Evolutionary conservation across 371 early-diverging fungal genomes (phyloP).

Genomic region (Mortierella polycephala): DNA sequence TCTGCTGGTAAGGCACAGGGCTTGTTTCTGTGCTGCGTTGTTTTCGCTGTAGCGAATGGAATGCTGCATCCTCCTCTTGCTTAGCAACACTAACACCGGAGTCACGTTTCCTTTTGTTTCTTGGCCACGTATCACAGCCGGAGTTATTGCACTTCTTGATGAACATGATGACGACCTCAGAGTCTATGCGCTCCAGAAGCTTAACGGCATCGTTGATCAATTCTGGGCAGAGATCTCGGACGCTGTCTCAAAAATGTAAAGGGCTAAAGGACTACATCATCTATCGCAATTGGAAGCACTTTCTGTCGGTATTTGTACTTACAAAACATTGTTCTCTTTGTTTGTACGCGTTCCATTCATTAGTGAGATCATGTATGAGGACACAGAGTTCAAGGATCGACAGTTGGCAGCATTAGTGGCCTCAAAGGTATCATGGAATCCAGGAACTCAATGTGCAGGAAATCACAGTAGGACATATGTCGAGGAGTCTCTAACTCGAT

Average conservation of each 20-base stretch:
- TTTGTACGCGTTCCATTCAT: too few relatives aligned
- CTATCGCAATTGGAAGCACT: too few relatives aligned
- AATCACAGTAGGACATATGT: not conserved
- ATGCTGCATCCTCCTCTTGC: not conserved
- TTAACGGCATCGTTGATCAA: constrained; percentile 88
- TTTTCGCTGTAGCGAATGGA: too few relatives aligned
- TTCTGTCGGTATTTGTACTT: too few relatives aligned
- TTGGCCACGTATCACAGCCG: constrained; percentile 64
- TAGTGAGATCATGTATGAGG: constrained; percentile 94
- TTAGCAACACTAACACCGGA: not conserved
- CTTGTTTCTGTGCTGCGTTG: too few relatives aligned
- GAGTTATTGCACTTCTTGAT: constrained; percentile 92
- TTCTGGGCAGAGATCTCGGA: constrained; percentile 99
- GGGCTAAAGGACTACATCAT: too few relatives aligned
- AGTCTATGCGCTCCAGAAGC: constrained; percentile 89
- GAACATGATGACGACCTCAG: constrained; percentile 92
- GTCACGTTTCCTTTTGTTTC: not conserved
- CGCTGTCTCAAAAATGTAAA: constrained; percentile 91
- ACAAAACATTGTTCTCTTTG: too few relatives aligned
- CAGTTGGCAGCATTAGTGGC: constrained; percentile 95
- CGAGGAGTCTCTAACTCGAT: not conserved
- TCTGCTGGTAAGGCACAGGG: constrained; percentile 47
- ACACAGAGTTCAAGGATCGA: constrained; percentile 84
- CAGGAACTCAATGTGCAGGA: not conserved
- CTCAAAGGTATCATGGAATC: constrained; percentile 78